These are phyloP conservation scores for Pseudohalonectria lignicola DNA, from an alignment of 2,329 filamentous ascomycete species.

Conservation along the genomic window DNA sequence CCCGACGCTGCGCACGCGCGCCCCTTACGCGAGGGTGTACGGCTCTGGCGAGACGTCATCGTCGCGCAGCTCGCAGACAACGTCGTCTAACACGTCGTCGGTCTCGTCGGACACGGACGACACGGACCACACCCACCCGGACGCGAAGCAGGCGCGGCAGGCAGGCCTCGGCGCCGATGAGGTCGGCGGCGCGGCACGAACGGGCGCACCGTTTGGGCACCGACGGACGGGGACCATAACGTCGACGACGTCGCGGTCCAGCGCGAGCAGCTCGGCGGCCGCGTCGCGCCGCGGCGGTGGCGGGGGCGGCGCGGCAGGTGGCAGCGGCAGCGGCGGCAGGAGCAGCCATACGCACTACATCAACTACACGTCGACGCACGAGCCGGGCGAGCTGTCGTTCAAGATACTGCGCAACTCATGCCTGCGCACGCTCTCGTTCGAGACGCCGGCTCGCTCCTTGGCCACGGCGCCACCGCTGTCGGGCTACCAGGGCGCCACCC, in stretches of 20 bases:
- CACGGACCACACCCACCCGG: background rate
- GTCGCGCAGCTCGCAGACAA: conserved; percentile 39
- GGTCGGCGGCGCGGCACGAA: too few species aligned
- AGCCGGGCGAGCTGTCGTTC: conserved; percentile 50
- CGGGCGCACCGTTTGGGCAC: conserved; percentile 10
- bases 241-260: conserved; percentile 40
- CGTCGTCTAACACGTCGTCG: conserved; percentile 21
- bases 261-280: conserved; percentile 34
- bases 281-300: conserved; percentile 13
- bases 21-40: conserved; percentile 48
- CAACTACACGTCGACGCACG: conserved; percentile 59
- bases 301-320: too few species aligned
- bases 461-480: conserved; percentile 22
- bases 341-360: conserved; percentile 52
- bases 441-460: conserved; percentile 49
- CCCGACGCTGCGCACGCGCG: conserved; percentile 49
- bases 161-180: too few species aligned
- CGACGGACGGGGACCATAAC: conserved; percentile 29
- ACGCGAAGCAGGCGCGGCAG: conserved; percentile 19
- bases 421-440: conserved; percentile 54
- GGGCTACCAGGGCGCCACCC: conserved; percentile 21
- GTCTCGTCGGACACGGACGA: conserved; percentile 37
- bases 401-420: conserved; percentile 57
- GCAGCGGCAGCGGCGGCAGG: conserved; percentile 10
- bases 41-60: conserved; percentile 21